Percentiles rank a stretch among this genome's conserved stretches.
phyloP scores from a whole-genome alignment of 768 basidiomycete genomes.

The Pholiota conissans region DNA sequence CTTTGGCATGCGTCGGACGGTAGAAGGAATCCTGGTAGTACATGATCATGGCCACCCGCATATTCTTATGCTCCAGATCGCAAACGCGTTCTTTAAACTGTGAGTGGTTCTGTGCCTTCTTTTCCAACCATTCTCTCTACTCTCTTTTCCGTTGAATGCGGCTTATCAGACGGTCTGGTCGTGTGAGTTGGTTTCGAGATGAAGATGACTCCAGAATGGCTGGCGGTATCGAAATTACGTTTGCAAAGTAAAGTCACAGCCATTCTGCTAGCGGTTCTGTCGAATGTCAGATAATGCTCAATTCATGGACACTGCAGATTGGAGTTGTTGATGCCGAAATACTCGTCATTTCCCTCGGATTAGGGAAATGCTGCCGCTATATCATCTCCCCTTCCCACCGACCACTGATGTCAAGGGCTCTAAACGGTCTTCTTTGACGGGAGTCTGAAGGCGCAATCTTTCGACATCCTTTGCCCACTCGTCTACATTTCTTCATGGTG shows the following conservation, averaged over 20 bases:
- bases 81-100: constrained; percentile 99
- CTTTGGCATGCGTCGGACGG: constrained; percentile 94
- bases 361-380: background rate
- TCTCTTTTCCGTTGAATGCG: background rate
- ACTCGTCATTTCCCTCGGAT: background rate
- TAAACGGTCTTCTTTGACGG: background rate
- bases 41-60: constrained; percentile 98
- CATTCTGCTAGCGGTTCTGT: too few relatives aligned
- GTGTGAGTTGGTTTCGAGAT: background rate
- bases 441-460: background rate
- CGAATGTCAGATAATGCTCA: too few relatives aligned
- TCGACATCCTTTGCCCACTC: background rate
- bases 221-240: background rate
- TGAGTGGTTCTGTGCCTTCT: constrained; percentile 36
- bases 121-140: background rate
- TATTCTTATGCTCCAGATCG: constrained; percentile 97
- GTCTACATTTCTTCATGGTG: constrained; percentile 3
- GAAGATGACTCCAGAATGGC: background rate
- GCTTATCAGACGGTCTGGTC: background rate
- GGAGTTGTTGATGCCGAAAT: background rate
- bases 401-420: background rate
- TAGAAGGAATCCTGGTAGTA: constrained; percentile 87
- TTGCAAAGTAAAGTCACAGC: too few relatives aligned
- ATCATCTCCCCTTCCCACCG: background rate
- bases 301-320: background rate